Conservation (phyloP, 257 asterid genomes). For the Jacaranda copaia region DNA sequence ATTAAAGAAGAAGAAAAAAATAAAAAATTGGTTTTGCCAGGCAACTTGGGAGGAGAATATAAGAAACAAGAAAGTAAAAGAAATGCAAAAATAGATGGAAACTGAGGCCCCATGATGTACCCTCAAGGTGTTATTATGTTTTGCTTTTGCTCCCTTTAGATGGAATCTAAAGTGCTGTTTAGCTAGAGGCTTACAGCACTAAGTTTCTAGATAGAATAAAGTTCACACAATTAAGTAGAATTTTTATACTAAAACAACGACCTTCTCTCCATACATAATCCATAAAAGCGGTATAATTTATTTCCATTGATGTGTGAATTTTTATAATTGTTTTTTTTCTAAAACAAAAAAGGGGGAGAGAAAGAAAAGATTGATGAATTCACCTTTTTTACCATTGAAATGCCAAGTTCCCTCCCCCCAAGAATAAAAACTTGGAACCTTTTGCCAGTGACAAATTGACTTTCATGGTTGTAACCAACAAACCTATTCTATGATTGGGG, state of each 20-base stretch:
- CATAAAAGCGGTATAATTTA: background rate
- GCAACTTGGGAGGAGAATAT: slow-evolving; percentile 29
- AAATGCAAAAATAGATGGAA: slow-evolving; percentile 37
- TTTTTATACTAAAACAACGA: background rate
- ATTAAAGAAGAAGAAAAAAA: background rate
- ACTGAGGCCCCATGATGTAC: slow-evolving; percentile 56
- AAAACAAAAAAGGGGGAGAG: too few species aligned
- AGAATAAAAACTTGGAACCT: slow-evolving; percentile 17
- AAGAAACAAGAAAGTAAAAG: background rate
- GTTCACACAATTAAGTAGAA: background rate
- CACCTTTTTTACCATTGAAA: background rate
- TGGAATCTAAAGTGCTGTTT: slow-evolving; percentile 42
- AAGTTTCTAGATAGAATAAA: slow-evolving; percentile 28
- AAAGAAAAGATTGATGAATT: background rate
- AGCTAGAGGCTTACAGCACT: slow-evolving; percentile 37
- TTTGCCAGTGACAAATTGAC: slow-evolving; percentile 35
- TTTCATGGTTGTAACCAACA: slow-evolving; percentile 45
- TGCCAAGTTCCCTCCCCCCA: background rate
- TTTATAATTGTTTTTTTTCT: too few species aligned
- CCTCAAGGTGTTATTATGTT: slow-evolving; percentile 68
- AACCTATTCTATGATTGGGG: slow-evolving; percentile 43
- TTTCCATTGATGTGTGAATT: too few species aligned
- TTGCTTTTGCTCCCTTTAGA: slow-evolving; percentile 31
- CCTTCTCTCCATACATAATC: background rate
- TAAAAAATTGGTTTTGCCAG: background rate